Percentiles rank a stretch among this genome's conserved stretches.
These are phyloP conservation scores for Phytophthora constricta DNA, from an alignment of 352 stramenopile species.

Conservation along the genomic window DNA sequence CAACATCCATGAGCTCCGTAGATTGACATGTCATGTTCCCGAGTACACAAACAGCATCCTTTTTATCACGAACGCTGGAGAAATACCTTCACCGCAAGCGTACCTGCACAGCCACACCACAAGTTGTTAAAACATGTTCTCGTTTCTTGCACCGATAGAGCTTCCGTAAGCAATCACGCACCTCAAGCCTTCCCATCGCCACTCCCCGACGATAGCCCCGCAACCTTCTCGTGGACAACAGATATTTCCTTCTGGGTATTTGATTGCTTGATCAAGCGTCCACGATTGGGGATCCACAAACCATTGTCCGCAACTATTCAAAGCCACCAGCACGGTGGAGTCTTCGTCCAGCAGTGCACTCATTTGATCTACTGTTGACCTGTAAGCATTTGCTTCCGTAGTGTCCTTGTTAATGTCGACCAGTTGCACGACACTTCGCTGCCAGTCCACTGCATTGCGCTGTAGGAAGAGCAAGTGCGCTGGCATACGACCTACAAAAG, in stretches of 20 bases:
- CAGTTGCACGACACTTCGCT: conserved; percentile 37
- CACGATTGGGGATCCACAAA: conserved; percentile 61
- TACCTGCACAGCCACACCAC: conserved; percentile 29
- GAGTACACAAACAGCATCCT: conserved; percentile 51
- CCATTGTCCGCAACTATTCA: conserved; percentile 48
- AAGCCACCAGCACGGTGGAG: conserved; percentile 25
- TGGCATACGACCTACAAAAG: conserved; percentile 11
- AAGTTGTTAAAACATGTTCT: conserved; percentile 3
- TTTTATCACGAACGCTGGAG: conserved; percentile 61
- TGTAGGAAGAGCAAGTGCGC: conserved; percentile 35
- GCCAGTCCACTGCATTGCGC: conserved; percentile 49
- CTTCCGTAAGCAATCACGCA: conserved; percentile 18
- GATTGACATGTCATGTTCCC: conserved; percentile 49
- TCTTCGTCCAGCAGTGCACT: conserved; percentile 44
- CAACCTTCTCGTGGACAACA: conserved; percentile 53
- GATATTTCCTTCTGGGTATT: conserved; percentile 37
- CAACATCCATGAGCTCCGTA: conserved; percentile 23
- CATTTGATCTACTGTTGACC: conserved; percentile 36
- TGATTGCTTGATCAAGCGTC: conserved; percentile 38
- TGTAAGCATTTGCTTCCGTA: conserved; percentile 1
- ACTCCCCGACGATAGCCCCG: conserved; percentile 49
- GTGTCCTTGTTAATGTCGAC: conserved; percentile 14
- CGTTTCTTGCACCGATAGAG: neutral
- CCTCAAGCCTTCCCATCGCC: conserved; percentile 58
- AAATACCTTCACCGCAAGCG: conserved; percentile 46